Evolutionary conservation across 345 rosid genomes (phyloP), one percentile per base, ranked within the genome.

Genomic region (Eucalyptus dawsonii): DNA sequence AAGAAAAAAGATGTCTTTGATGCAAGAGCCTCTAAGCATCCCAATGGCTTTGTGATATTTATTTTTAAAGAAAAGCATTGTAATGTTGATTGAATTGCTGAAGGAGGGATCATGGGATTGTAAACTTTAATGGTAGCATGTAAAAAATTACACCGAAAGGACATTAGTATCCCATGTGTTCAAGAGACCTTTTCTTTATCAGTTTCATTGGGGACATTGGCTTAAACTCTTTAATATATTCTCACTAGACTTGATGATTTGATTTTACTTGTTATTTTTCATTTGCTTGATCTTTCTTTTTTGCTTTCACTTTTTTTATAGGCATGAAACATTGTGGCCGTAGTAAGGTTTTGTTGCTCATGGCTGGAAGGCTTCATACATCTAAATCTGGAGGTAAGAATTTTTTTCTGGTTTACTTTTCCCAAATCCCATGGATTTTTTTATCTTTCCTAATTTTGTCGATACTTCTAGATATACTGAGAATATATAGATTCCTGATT

Each of bases 361-460:
- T 91, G 91, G 87, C 95, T 47, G 86, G 93, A 87, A 89, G 89
- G 85, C 87, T 87, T 29, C 87, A 80, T 85, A 90, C 92, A 80
- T 91, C 94, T 88, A 92, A 94, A 92, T 88, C 87, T 88, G 88
- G 90, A 80, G 95, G 94, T 93, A 88, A 85, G 89, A 50, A 29
- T 86, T 87, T 60, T 60, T 51, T 88, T 87, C 13, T 9, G 29
- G 86, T 15, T 62, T 42, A 29, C 69, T 15, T 51, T 42, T 86
- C 50, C 19, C 72, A 34, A 34, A 42, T 80, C 58, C 37, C 10
- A 51, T 7, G 45, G 87, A 37, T n/a, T n/a, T 51, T 51, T n/a
- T 50, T 15, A 22, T 16, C 45, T 65, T 87, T 14, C 31, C 88
- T 62, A 34, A 76, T 40, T 76, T 76, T 76, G 3, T 40, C 0